Evolutionary conservation across 83 land plant species (phyloP).

Genomic region (Picea abies): DNA sequence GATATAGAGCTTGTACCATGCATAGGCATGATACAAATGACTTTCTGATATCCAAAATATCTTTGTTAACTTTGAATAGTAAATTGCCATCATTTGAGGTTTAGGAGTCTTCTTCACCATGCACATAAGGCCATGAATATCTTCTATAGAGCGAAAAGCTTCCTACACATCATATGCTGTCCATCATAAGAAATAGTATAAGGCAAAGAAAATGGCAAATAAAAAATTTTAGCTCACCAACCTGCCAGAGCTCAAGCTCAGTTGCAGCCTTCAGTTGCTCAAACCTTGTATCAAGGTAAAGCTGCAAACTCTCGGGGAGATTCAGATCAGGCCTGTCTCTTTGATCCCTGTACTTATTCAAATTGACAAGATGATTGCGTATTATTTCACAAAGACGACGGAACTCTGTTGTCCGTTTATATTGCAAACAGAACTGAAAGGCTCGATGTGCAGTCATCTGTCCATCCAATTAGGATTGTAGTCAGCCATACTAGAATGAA

Average conservation of each 20-base stretch:
- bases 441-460: conserved; percentile 98
- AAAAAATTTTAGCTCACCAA: conserved; percentile 16
- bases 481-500: neutral
- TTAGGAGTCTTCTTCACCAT: conserved; percentile 94
- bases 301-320: conserved; percentile 87
- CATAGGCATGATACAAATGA: conserved; percentile 93
- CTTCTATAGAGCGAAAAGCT: conserved; percentile 93
- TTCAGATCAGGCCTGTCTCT: conserved; percentile 93
- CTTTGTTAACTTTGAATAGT: conserved; percentile 87
- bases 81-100: conserved; percentile 88
- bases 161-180: conserved; percentile 56
- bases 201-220: neutral
- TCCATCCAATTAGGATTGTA: neutral
- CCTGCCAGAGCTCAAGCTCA: conserved; percentile 98
- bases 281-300: conserved; percentile 88
- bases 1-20: conserved; percentile 89
- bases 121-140: conserved; percentile 95
- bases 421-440: conserved; percentile 94
- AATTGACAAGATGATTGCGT: conserved; percentile 79
- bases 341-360: conserved; percentile 93
- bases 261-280: conserved; percentile 96
- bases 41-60: conserved; percentile 85
- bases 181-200: neutral
- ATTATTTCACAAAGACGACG: conserved; percentile 94
- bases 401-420: conserved; percentile 94